phyloP scores from a whole-genome alignment of 441 rosid species.

The Gossypium gossypioides region DNA sequence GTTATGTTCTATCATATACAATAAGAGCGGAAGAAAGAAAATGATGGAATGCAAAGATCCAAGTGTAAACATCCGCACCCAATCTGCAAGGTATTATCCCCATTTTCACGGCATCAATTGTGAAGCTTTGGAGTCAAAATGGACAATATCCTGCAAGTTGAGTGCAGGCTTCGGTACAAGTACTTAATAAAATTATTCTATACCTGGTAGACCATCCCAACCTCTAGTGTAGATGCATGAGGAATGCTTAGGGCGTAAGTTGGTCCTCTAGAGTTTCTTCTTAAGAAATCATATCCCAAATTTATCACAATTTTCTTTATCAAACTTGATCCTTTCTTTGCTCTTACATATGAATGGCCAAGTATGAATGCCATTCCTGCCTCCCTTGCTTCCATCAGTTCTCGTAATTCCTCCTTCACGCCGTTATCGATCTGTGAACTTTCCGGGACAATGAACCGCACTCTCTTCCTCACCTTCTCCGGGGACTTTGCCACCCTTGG shows the following conservation, averaged over 20 bases:
- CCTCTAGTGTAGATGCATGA: constrained; percentile 74
- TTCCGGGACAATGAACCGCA: constrained; percentile 65
- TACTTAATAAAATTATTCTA: constrained; percentile 15
- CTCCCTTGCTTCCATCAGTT: constrained; percentile 74
- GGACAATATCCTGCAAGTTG: not conserved
- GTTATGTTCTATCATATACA: constrained; percentile 20
- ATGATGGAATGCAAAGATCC: not conserved
- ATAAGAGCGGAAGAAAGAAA: not conserved
- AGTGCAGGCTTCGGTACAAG: not conserved
- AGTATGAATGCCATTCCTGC: constrained; percentile 79
- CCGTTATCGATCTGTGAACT: constrained; percentile 38
- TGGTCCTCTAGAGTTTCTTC: constrained; percentile 71
- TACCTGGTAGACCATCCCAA: constrained; percentile 74
- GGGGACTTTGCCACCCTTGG: constrained; percentile 18
- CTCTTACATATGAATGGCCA: constrained; percentile 68
- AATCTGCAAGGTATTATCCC: not conserved
- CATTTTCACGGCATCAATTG: not conserved
- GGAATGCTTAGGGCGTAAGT: constrained; percentile 54
- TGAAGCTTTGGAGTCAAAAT: not conserved
- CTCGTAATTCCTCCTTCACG: constrained; percentile 50
- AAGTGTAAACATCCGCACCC: not conserved
- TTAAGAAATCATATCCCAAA: constrained; percentile 74
- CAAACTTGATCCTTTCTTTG: constrained; percentile 68
- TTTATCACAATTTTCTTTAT: constrained; percentile 57
- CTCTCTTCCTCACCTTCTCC: constrained; percentile 40